A percentile compares a stretch with the other conserved stretches of the same genome.
Conservation (phyloP, 352 stramenopile species). For the Phytophthora constricta region DNA sequence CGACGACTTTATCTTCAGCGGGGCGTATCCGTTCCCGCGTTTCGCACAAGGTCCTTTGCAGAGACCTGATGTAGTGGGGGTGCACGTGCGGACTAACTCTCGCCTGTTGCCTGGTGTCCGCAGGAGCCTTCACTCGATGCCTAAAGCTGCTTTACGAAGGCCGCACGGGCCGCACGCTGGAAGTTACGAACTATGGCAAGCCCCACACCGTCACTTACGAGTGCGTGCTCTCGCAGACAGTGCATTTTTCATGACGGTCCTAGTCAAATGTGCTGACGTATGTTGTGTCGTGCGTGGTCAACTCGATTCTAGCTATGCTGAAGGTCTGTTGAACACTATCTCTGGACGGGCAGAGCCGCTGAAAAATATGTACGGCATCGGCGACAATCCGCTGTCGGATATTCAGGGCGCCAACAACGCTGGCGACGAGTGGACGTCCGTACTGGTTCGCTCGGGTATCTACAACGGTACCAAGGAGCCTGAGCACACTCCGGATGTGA, state of each 20-base stretch:
- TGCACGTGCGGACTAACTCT: not conserved
- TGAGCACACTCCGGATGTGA: slow-evolving; percentile 70
- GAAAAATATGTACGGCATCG: slow-evolving; percentile 86
- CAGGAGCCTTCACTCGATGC: slow-evolving; percentile 79
- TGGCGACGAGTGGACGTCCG: slow-evolving; percentile 80
- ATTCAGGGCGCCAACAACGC: slow-evolving; percentile 90
- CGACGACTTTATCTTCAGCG: slow-evolving; percentile 90
- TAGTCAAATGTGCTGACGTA: not conserved
- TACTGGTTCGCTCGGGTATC: slow-evolving; percentile 89
- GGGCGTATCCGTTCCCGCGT: slow-evolving; percentile 79
- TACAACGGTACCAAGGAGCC: slow-evolving; percentile 70
- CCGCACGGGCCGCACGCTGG: slow-evolving; percentile 60
- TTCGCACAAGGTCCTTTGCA: slow-evolving; percentile 73
- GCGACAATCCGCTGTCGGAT: slow-evolving; percentile 88
- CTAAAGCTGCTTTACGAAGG: slow-evolving; percentile 80
- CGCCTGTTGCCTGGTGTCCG: not conserved
- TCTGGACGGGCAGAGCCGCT: slow-evolving; percentile 48
- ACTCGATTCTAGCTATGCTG: slow-evolving; percentile 60
- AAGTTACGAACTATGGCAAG: slow-evolving; percentile 87
- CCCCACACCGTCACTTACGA: slow-evolving; percentile 85
- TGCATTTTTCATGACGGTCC: not conserved
- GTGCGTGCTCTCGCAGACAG: slow-evolving; percentile 40
- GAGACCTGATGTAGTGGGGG: too few relatives aligned
- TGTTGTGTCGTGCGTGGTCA: not conserved
- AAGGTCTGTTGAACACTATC: slow-evolving; percentile 72